Evolutionary conservation across 164 flowering plant genomes (phyloP), one percentile per base, ranked within the genome.

Genomic region (Nymphaea thermarum): DNA sequence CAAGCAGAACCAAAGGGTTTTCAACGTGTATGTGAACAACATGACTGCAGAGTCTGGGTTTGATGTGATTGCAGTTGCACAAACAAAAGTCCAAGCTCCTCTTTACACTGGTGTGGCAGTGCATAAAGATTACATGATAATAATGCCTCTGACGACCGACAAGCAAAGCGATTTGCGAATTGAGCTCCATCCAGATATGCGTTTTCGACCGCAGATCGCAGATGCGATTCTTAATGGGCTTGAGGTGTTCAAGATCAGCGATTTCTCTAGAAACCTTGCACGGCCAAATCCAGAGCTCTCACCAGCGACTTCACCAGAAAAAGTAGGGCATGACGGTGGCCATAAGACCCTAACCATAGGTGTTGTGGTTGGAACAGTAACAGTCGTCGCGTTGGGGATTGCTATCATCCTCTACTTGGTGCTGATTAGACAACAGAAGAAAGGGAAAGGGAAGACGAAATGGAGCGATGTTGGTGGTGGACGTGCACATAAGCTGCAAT

Each of bases 1-100:
- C 42, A 72, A 66, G 72, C 10, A 73, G 18, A 88, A 93, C 74
- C 89, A 93, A 71, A 80, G 93, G 65, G 85, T 82, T 53, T 93
- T 93, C 66, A 25, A 72, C 4, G 81, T 90, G 70, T 86, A 63
- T 71, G 70, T 93, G 67, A 79, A 82, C 62, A 90, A 90, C 68
- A 85, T 83, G 78, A 90, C 96, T 53, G 96, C 98, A 7, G 55
- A 18, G 15, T n/a, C 6, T 0, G 70, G 25, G 0, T 85, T 85
- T 43, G 99, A 94, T 74, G 93, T 91, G 68, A 63, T 81, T 66
- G 81, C 63, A 6, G 84, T 82, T 87, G 1, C 59, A 25, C 5
- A 55, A 66, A n/a, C n/a, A n/a, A n/a, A n/a, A n/a, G n/a, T n/a
- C n/a, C n/a, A 2, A 78, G 76, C n/a, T n/a, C n/a, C n/a, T n/a